A percentile compares a stretch with the other conserved stretches of the same genome.
Conservation (phyloP, 371 early-diverging fungal species). For the Syncephalis plumigaleata region DNA sequence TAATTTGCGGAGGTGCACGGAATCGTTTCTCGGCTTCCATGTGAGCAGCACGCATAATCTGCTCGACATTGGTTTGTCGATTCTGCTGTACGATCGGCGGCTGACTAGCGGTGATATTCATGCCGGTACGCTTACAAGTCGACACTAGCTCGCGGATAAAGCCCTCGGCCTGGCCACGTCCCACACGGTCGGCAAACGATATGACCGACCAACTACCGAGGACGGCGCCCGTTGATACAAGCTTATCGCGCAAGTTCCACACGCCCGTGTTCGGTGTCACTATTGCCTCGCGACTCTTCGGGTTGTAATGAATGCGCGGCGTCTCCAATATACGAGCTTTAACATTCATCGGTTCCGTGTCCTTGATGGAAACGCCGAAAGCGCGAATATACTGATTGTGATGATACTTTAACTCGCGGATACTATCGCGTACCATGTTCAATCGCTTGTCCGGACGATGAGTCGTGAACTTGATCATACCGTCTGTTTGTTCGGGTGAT, state of each 20-base stretch:
- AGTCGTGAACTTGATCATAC: constrained; percentile 83
- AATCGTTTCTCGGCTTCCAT: constrained; percentile 46
- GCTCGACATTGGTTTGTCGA: constrained; percentile 34
- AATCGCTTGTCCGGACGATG: constrained; percentile 50
- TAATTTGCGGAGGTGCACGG: constrained; percentile 51
- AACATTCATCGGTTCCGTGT: constrained; percentile 25
- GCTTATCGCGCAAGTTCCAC: constrained; percentile 86
- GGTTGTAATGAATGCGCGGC: constrained; percentile 58
- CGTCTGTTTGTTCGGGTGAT: constrained; percentile 69
- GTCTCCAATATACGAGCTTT: constrained; percentile 55
- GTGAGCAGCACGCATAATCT: constrained; percentile 52
- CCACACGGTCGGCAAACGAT: constrained; percentile 22
- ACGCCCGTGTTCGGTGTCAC: constrained; percentile 63
- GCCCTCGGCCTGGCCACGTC: constrained; percentile 14
- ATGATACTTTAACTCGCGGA: constrained; percentile 23
- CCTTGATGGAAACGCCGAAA: constrained; percentile 48
- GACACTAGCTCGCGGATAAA: constrained; percentile 32
- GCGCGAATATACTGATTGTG: constrained; percentile 29
- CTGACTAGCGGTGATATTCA: constrained; percentile 28
- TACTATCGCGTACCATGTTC: constrained; percentile 31
- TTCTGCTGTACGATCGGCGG: constrained; percentile 59
- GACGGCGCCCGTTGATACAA: constrained; percentile 51
- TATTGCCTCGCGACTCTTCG: constrained; percentile 27
- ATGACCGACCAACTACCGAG: constrained; percentile 77
- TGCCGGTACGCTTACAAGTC: constrained; percentile 35